These are phyloP conservation scores for Aspergillus viridinutans DNA, from an alignment of 2,329 filamentous ascomycete genomes.

Conservation along the genomic window DNA sequence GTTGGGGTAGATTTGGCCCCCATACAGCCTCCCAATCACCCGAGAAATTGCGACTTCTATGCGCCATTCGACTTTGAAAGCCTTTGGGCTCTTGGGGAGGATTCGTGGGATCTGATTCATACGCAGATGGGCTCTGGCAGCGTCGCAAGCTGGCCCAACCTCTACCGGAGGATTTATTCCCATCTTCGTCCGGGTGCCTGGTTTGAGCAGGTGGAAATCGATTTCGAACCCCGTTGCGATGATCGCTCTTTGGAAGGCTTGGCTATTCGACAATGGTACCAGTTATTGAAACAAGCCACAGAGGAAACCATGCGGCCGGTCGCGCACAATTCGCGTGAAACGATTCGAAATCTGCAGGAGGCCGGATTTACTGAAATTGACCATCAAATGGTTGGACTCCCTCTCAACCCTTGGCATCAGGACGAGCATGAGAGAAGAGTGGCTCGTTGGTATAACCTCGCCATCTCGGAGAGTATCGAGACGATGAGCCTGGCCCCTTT, in stretches of 20 bases:
- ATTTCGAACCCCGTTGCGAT: conserved; percentile 71
- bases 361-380: conserved; percentile 78
- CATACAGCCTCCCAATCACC: conserved; percentile 65
- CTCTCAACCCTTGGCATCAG: conserved; percentile 68
- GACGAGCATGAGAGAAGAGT: conserved; percentile 63
- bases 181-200: conserved; percentile 74
- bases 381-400: conserved; percentile 64
- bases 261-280: conserved; percentile 64
- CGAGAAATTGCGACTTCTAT: conserved; percentile 63
- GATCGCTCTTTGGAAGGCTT: conserved; percentile 57
- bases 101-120: conserved; percentile 78
- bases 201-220: conserved; percentile 86
- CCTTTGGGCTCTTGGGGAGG: conserved; percentile 63
- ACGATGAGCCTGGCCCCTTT: conserved; percentile 71
- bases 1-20: conserved; percentile 58
- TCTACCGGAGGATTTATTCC: conserved; percentile 68
- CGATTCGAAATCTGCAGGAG: conserved; percentile 60
- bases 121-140: conserved; percentile 74
- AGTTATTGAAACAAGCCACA: conserved; percentile 65
- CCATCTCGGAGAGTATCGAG: conserved; percentile 68
- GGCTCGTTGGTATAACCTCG: conserved; percentile 79
- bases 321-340: conserved; percentile 53
- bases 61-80: conserved; percentile 72
- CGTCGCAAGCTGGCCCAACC: conserved; percentile 67
- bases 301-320: conserved; percentile 62